Conservation (phyloP, 2,329 filamentous ascomycete species). For the Trematosphaeria pertusa region DNA sequence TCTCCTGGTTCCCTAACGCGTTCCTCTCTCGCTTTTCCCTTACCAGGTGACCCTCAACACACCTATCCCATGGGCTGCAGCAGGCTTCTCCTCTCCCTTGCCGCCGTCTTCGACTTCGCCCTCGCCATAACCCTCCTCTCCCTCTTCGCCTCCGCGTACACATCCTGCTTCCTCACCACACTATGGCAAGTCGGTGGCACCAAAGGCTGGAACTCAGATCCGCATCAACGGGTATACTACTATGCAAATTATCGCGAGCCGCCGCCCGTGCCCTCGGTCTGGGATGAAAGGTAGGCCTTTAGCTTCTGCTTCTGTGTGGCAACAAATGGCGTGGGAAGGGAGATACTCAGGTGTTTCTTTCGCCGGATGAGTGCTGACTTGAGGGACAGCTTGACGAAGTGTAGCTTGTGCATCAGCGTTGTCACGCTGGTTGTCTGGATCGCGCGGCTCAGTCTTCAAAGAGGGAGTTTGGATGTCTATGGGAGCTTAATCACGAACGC, state of each 20-base stretch:
- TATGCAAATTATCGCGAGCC: constrained; percentile 25
- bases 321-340: not conserved
- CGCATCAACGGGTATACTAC: constrained; percentile 22
- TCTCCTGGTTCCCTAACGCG: no score
- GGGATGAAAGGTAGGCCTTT: constrained; percentile 22
- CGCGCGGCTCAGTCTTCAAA: constrained; percentile 17
- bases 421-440: constrained; percentile 20
- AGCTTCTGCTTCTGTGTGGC: not conserved
- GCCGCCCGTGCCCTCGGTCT: constrained; percentile 21
- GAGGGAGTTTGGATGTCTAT: constrained; percentile 14
- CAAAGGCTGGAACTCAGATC: constrained; percentile 27
- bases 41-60: no score
- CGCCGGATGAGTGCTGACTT: not conserved
- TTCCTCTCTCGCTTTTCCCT: no score
- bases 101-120: no score
- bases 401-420: constrained; percentile 15
- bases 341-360: not conserved
- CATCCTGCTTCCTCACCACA: constrained; percentile 12
- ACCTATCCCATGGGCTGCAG: no score
- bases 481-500: constrained; percentile 15
- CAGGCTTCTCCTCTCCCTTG: not conserved
- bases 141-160: constrained; percentile 17
- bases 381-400: constrained; percentile 15
- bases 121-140: constrained; percentile 14
- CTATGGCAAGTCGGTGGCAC: constrained; percentile 21